Conservation (phyloP, 148 eudicot species). For the Oxyria digyna region DNA sequence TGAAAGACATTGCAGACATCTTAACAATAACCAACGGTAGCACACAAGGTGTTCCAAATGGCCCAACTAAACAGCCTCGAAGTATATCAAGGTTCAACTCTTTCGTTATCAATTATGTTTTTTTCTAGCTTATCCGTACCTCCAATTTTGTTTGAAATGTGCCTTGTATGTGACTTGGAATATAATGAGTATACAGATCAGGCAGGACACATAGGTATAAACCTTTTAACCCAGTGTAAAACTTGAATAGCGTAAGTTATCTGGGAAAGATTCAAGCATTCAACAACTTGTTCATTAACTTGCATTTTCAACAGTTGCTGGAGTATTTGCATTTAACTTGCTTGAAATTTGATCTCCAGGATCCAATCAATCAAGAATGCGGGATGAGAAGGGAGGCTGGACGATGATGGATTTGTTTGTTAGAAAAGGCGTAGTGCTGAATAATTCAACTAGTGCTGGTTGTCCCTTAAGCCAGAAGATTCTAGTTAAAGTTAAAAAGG, state of each 20-base stretch:
- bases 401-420: background rate
- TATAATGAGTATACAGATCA: no score
- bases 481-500: background rate
- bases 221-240: background rate
- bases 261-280: background rate
- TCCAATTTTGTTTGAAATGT: background rate
- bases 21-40: slow-evolving; percentile 20
- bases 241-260: background rate
- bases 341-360: background rate
- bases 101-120: background rate
- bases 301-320: background rate
- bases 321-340: background rate
- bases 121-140: background rate
- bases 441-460: background rate
- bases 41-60: slow-evolving; percentile 10
- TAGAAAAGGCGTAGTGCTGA: background rate
- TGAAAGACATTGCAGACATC: slow-evolving; percentile 27
- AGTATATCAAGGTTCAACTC: slow-evolving; percentile 23
- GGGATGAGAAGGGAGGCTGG: background rate
- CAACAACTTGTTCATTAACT: background rate
- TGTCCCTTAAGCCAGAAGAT: background rate
- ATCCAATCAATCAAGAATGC: slow-evolving; percentile 3
- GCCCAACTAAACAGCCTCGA: slow-evolving; percentile 16
- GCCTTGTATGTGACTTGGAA: no score
- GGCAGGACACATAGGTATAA: no score